These are phyloP conservation scores for Craterostigma plantagineum DNA, from an alignment of 257 asterid genomes.

Conservation along the genomic window DNA sequence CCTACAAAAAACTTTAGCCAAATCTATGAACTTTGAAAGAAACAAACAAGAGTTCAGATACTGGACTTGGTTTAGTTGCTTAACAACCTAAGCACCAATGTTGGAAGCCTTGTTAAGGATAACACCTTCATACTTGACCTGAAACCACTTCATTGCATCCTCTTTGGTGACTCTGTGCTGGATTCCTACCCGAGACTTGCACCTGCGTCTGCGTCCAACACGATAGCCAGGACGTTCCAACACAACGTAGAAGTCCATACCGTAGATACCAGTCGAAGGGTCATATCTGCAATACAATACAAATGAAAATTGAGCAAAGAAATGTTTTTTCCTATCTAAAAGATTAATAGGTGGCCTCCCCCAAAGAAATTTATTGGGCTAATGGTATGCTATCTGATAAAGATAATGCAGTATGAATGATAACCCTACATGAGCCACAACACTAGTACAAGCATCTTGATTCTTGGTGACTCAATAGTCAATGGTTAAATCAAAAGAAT, in stretches of 20 bases:
- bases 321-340: background rate
- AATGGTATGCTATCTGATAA: no score
- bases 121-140: conserved; percentile 64
- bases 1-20: no score
- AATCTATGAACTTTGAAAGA: no score
- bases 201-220: conserved; percentile 66
- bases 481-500: no score
- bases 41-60: no score
- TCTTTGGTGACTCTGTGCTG: conserved; percentile 74
- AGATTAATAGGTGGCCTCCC: no score
- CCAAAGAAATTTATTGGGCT: no score
- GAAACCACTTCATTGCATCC: conserved; percentile 72
- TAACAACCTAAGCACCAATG: conserved; percentile 10
- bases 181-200: conserved; percentile 69
- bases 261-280: conserved; percentile 73
- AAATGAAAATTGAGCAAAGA: background rate
- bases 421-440: no score
- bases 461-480: no score
- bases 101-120: conserved; percentile 59
- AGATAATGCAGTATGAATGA: no score
- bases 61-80: no score
- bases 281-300: conserved; percentile 27
- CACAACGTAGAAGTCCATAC: conserved; percentile 69
- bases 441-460: no score
- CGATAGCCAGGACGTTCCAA: conserved; percentile 67